A percentile compares a stretch with the other conserved stretches of the same genome.
Evolutionary conservation across 257 asterid genomes (phyloP).

Genomic region (Gentiana macrophylla): DNA sequence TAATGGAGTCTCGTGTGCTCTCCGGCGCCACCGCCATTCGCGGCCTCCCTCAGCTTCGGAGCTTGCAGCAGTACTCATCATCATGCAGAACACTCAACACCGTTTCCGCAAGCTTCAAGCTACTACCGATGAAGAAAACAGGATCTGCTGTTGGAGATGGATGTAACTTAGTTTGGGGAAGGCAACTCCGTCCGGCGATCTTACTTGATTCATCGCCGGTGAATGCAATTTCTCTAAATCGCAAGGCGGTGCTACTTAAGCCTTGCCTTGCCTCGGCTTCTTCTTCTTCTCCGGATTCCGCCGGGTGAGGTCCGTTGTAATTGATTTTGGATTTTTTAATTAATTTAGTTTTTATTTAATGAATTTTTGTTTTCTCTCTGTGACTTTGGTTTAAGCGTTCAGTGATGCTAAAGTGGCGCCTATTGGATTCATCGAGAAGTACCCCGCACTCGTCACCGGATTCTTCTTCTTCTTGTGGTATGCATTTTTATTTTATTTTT

Average conservation of each 20-base stretch:
- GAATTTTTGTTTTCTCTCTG: conserved; percentile 10
- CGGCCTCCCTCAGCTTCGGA: conserved; percentile 50
- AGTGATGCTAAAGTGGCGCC: conserved; percentile 46
- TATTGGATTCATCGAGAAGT: conserved; percentile 59
- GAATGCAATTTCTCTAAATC: conserved; percentile 13
- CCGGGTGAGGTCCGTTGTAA: conserved; percentile 77
- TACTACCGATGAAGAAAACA: conserved; percentile 19
- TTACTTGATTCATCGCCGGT: conserved; percentile 49
- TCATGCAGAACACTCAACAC: conserved; percentile 23
- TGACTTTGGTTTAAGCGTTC: conserved; percentile 4
- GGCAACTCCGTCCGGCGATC: conserved; percentile 69
- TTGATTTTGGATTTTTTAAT: conserved; percentile 11
- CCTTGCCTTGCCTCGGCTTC: conserved; percentile 72
- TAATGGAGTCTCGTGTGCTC: conserved; percentile 93
- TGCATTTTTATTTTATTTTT: conserved; percentile 15
- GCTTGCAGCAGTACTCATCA: conserved; percentile 17
- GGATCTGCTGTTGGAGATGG: conserved; percentile 27
- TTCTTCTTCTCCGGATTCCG: conserved; percentile 66
- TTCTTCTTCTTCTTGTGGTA: conserved; percentile 99
- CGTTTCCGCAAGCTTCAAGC: conserved; percentile 23
- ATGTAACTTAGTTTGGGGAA: conserved; percentile 58
- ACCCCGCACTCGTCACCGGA: conserved; percentile 74
- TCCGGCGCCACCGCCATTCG: conserved; percentile 59
- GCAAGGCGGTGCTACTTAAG: conserved; percentile 31
- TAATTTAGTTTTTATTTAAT: background rate